phyloP scores from a whole-genome alignment of 805 yeast species.

The Candida montana region DNA sequence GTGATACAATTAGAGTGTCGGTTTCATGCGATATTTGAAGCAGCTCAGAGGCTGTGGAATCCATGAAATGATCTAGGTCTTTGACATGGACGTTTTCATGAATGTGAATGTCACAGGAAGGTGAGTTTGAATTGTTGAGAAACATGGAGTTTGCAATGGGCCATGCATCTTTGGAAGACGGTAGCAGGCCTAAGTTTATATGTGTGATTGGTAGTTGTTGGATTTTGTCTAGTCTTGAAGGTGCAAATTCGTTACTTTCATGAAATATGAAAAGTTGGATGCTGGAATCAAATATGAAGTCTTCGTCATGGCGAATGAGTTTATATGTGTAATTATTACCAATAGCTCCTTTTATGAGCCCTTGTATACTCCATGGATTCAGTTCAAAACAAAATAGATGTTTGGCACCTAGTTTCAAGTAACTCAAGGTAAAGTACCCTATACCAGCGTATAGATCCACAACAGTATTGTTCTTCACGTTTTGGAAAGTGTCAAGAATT shows the following conservation, averaged over 20 bases:
- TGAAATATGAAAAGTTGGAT: slow-evolving; percentile 40
- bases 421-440: slow-evolving; percentile 76
- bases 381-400: slow-evolving; percentile 72
- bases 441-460: slow-evolving; percentile 80
- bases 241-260: slow-evolving; percentile 56
- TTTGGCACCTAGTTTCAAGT: slow-evolving; percentile 48
- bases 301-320: slow-evolving; percentile 29
- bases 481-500: slow-evolving; percentile 39
- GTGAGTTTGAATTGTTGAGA: slow-evolving; percentile 1
- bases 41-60: slow-evolving; percentile 2
- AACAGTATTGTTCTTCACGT: slow-evolving; percentile 38
- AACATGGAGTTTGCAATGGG: slow-evolving; percentile 32
- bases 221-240: slow-evolving; percentile 32
- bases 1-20: slow-evolving; percentile 4
- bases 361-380: slow-evolving; percentile 80
- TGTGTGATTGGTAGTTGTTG: slow-evolving; percentile 37
- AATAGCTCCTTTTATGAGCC: slow-evolving; percentile 51
- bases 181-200: slow-evolving; percentile 75
- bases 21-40: slow-evolving; percentile 1
- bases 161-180: slow-evolving; percentile 66
- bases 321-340: slow-evolving; percentile 38
- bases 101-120: slow-evolving; percentile 43
- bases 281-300: slow-evolving; percentile 24
- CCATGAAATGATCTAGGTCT: slow-evolving; percentile 29
- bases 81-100: slow-evolving; percentile 65